A percentile compares a stretch with the other conserved stretches of the same genome.
Evolutionary conservation across 805 yeast genomes (phyloP).

Genomic region (Candida hispaniensis): DNA sequence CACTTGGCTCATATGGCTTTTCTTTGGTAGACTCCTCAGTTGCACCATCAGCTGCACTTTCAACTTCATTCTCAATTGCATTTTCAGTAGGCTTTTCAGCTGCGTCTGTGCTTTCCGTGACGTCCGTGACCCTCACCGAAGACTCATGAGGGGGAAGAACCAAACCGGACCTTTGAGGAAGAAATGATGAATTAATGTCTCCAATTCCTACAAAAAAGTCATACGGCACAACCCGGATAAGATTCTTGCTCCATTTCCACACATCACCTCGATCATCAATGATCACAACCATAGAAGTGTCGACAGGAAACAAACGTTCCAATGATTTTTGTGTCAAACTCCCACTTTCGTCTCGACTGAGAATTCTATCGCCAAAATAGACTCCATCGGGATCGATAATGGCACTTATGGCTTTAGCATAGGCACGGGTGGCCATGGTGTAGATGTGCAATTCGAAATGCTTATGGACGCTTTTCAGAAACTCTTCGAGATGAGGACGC

Average conservation of each 20-base stretch:
- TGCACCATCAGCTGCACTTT: constrained; percentile 14
- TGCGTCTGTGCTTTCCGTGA: constrained; percentile 14
- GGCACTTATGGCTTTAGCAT: constrained; percentile 80
- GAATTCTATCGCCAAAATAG: constrained; percentile 81
- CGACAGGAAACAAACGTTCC: constrained; percentile 84
- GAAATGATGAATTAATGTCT: constrained; percentile 84
- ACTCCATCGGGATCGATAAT: constrained; percentile 84
- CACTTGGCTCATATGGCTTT: too few relatives aligned
- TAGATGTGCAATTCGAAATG: constrained; percentile 86
- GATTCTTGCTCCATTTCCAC: constrained; percentile 93
- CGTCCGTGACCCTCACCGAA: too few relatives aligned
- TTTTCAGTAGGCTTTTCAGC: constrained; percentile 6
- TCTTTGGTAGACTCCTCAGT: constrained; percentile 1
- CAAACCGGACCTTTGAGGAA: constrained; percentile 56
- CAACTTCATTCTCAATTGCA: constrained; percentile 5
- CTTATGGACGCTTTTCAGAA: constrained; percentile 51
- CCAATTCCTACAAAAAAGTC: constrained; percentile 96
- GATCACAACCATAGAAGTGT: constrained; percentile 90
- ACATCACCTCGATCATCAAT: constrained; percentile 98
- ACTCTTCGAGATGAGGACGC: constrained; percentile 75
- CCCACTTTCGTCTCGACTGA: constrained; percentile 92
- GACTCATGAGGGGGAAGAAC: constrained; percentile 22
- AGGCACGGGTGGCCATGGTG: constrained; percentile 95
- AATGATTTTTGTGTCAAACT: constrained; percentile 80
- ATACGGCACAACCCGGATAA: constrained; percentile 88